A percentile compares a stretch with the other conserved stretches of the same genome.
phyloP scores from a whole-genome alignment of 192 early-diverging fungal species.

The Coemansia sp. region DNA sequence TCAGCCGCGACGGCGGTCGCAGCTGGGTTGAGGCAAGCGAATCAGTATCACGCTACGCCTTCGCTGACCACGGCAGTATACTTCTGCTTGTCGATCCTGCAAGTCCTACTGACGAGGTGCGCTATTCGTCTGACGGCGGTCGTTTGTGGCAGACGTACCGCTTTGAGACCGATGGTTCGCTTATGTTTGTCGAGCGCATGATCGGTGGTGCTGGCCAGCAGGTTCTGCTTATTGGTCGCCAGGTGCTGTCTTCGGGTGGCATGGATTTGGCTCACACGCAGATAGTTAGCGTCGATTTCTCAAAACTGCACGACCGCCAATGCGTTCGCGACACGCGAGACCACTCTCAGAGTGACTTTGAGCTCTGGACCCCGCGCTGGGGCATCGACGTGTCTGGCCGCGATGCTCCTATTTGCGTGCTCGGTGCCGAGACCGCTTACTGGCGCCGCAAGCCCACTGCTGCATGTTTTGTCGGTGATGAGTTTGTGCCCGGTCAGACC shows the following conservation, averaged over 20 bases:
- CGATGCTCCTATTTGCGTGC: conserved; percentile 61
- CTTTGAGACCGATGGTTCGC: conserved; percentile 37
- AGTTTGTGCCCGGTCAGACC: conserved; percentile 59
- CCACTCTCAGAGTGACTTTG: conserved; percentile 77
- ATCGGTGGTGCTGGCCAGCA: conserved; percentile 66
- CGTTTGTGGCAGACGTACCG: conserved; percentile 63
- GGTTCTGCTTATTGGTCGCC: conserved; percentile 72
- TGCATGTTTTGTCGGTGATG: conserved; percentile 67
- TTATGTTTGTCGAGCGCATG: conserved; percentile 61
- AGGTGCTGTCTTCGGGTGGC: conserved; percentile 23
- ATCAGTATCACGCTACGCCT: conserved; percentile 71
- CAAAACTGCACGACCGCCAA: conserved; percentile 35
- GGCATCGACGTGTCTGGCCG: conserved; percentile 39
- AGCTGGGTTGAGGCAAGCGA: conserved; percentile 75
- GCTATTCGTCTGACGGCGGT: conserved; percentile 82
- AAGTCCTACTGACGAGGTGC: conserved; percentile 62
- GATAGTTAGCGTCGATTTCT: conserved; percentile 65
- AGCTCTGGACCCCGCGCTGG: conserved; percentile 70
- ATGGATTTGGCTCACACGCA: conserved; percentile 22
- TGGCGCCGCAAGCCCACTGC: conserved; percentile 73
- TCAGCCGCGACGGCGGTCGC: conserved; percentile 83
- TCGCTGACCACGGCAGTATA: conserved; percentile 90
- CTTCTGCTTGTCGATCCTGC: conserved; percentile 74
- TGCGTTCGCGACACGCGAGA: conserved; percentile 56
- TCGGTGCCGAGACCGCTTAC: conserved; percentile 64